phyloP scores from a whole-genome alignment of 371 early-diverging fungal species.

The Lichtheimia hyalospora region DNA sequence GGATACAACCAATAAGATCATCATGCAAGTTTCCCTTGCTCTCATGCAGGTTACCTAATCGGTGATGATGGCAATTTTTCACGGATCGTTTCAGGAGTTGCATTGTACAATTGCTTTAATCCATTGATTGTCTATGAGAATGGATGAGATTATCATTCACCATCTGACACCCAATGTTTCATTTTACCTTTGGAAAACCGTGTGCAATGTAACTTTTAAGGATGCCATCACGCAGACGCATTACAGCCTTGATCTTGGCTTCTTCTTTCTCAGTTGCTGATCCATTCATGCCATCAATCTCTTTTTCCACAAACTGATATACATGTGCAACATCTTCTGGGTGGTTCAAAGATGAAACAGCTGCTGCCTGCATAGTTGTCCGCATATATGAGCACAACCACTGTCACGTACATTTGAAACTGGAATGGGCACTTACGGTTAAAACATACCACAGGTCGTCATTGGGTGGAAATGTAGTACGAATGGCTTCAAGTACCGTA shows the following conservation, averaged over 20 bases:
- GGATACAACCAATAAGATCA: background rate
- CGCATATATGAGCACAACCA: background rate
- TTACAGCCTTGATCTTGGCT: constrained; percentile 16
- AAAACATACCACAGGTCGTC: constrained; percentile 18
- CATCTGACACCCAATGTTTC: background rate
- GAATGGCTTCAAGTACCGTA: constrained; percentile 6
- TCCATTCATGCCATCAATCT: constrained; percentile 10
- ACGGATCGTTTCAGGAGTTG: constrained; percentile 26
- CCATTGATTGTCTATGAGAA: constrained; percentile 35
- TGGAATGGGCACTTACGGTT: constrained; percentile 7
- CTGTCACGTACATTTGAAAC: background rate
- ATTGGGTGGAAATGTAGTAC: constrained; percentile 6
- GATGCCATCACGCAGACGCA: constrained; percentile 37
- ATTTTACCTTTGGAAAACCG: constrained; percentile 42
- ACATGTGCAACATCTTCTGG: constrained; percentile 33
- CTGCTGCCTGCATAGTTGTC: constrained; percentile 21
- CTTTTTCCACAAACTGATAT: constrained; percentile 17
- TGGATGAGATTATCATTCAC: background rate
- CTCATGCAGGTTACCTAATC: constrained; percentile 5
- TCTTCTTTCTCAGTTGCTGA: constrained; percentile 12
- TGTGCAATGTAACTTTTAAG: constrained; percentile 33
- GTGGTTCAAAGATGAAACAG: constrained; percentile 31
- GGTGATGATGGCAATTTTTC: constrained; percentile 10
- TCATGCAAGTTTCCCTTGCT: too few species aligned
- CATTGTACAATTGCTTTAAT: constrained; percentile 22